phyloP scores from a whole-genome alignment of 345 rosid genomes.

The Bretschneidera sinensis region DNA sequence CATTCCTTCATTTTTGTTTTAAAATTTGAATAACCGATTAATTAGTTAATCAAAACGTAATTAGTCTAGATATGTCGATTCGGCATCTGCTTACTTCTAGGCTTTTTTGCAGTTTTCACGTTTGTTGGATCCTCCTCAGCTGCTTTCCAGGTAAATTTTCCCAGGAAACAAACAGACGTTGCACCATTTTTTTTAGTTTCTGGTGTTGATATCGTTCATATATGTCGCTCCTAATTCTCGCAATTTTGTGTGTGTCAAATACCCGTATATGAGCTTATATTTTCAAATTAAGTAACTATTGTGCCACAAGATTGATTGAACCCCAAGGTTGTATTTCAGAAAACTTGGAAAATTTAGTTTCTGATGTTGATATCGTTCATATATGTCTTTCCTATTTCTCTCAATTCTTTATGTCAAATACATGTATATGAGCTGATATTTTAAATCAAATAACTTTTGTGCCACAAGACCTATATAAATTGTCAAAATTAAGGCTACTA shows the following conservation, averaged over 20 bases:
- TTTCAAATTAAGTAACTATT: no score
- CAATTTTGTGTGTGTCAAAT: background rate
- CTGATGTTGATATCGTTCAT: no score
- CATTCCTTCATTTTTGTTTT: background rate
- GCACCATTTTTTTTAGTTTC: no score
- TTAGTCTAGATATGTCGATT: conserved; percentile 21
- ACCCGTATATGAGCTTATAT: background rate
- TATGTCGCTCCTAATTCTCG: no score
- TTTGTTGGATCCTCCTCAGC: conserved; percentile 19
- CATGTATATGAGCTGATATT: conserved; percentile 1
- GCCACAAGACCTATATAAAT: background rate
- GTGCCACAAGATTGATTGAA: no score
- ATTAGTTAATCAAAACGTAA: background rate
- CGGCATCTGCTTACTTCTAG: conserved; percentile 7
- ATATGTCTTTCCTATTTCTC: no score
- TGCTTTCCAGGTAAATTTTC: conserved; percentile 21
- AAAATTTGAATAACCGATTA: background rate
- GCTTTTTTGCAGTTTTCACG: conserved; percentile 13
- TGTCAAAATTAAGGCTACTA: background rate
- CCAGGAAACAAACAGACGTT: background rate
- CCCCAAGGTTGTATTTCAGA: no score
- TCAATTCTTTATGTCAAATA: background rate
- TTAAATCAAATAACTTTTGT: no score
- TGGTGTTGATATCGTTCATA: no score
- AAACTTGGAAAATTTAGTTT: no score